Evolutionary conservation across 805 yeast species (phyloP).

Genomic region (Cyberlindnera sargentensis): DNA sequence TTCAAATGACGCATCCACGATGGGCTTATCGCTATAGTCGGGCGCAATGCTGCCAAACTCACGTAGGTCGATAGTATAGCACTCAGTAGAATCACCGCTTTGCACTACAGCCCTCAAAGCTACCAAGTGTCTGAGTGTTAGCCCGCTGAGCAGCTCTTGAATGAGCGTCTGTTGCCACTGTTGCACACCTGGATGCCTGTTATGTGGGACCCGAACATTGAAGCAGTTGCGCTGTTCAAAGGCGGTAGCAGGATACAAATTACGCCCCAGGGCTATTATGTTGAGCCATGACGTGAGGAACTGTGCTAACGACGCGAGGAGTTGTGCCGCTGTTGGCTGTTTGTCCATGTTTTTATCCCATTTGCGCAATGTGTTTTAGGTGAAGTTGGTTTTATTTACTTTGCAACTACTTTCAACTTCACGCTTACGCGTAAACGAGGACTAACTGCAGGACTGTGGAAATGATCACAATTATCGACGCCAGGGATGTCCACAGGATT

Average conservation of each 20-base stretch:
- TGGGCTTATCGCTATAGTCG: slow-evolving; percentile 8
- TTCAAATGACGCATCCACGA: slow-evolving; percentile 8
- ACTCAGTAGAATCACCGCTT: slow-evolving; percentile 25
- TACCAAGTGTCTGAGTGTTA: slow-evolving; percentile 22
- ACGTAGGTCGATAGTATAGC: slow-evolving; percentile 31
- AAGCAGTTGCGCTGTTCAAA: slow-evolving; percentile 34
- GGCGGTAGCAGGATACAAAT: slow-evolving; percentile 29
- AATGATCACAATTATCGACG: slow-evolving; percentile 6
- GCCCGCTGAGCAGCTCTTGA: slow-evolving; percentile 8
- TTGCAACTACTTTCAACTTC: not conserved
- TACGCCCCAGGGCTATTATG: slow-evolving; percentile 29
- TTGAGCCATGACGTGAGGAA: slow-evolving; percentile 32
- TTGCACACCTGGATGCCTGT: slow-evolving; percentile 36
- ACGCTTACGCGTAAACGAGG: not conserved
- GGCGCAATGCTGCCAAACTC: slow-evolving; percentile 21
- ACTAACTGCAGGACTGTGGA: not conserved
- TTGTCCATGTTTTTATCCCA: not conserved
- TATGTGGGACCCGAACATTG: slow-evolving; percentile 34
- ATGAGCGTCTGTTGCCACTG: slow-evolving; percentile 11
- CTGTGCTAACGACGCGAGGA: slow-evolving; percentile 10
- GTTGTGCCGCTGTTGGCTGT: not conserved
- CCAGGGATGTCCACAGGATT: slow-evolving; percentile 57
- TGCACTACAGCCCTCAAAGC: slow-evolving; percentile 33
- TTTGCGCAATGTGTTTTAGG: no score
- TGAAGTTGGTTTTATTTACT: no score